Evolutionary conservation across 2,329 filamentous ascomycete species (phyloP).

Genomic region (Pseudogymnoascus sp.): DNA sequence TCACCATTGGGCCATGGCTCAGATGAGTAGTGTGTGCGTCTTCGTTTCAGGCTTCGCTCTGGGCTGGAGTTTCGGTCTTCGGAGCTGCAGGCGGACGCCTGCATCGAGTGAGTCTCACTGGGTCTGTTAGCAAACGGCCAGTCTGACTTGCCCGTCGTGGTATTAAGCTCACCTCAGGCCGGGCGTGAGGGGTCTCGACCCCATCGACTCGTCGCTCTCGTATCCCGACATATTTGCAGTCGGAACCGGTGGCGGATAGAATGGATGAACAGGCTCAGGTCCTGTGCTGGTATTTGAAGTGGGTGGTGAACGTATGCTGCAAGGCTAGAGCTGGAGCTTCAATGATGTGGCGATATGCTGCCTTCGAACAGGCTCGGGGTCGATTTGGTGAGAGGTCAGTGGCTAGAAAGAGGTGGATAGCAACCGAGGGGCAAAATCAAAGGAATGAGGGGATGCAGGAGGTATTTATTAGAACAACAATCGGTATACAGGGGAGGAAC

Average conservation of each 20-base stretch:
- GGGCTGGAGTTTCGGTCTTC: not conserved
- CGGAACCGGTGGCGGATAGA: not conserved
- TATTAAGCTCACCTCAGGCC: not conserved
- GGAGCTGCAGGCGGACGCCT: not conserved
- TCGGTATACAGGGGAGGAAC: no score
- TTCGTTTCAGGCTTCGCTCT: not conserved
- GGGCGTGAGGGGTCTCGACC: not conserved
- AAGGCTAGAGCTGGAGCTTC: conserved; percentile 2
- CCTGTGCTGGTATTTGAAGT: not conserved
- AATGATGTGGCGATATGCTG: not conserved
- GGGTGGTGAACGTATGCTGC: not conserved
- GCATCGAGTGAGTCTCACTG: not conserved
- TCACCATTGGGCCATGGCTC: not conserved
- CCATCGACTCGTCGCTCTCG: not conserved
- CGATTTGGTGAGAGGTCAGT: not conserved
- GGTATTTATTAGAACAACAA: not conserved
- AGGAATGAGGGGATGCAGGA: not conserved
- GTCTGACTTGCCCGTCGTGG: not conserved
- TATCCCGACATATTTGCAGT: conserved; percentile 1
- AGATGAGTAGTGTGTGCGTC: not conserved
- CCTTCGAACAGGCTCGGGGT: not conserved
- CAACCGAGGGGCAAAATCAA: not conserved
- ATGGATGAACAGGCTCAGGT: not conserved
- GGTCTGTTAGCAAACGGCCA: not conserved
- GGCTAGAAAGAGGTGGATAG: not conserved